Conservation (phyloP, 495 filamentous ascomycete species). For the Hypoxylon perforatum region DNA sequence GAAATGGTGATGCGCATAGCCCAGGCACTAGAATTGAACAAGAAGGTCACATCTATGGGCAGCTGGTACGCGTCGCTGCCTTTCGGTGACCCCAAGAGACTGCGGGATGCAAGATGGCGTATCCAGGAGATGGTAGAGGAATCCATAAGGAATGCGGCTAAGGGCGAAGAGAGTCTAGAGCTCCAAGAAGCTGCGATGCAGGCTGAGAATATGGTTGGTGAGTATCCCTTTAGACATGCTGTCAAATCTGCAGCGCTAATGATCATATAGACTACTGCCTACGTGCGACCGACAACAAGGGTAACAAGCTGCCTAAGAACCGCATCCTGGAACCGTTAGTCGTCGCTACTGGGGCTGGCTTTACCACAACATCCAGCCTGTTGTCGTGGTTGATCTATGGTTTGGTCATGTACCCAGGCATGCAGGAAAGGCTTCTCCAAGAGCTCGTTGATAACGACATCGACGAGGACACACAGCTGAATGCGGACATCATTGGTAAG, state of each 20-base stretch:
- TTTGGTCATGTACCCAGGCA: slow-evolving; percentile 58
- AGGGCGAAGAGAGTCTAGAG: slow-evolving; percentile 55
- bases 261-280: slow-evolving; percentile 54
- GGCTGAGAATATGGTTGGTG: slow-evolving; percentile 57
- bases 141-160: slow-evolving; percentile 49
- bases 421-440: slow-evolving; percentile 64
- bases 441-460: slow-evolving; percentile 63
- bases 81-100: slow-evolving; percentile 60
- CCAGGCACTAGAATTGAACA: slow-evolving; percentile 60
- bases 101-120: slow-evolving; percentile 44
- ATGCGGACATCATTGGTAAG: slow-evolving; percentile 52
- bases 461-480: slow-evolving; percentile 48
- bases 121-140: slow-evolving; percentile 52
- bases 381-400: slow-evolving; percentile 66
- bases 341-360: not conserved
- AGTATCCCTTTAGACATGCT: slow-evolving; percentile 10
- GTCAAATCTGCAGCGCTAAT: not conserved
- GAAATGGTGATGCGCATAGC: slow-evolving; percentile 56
- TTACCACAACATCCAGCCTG: slow-evolving; percentile 58
- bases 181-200: slow-evolving; percentile 63
- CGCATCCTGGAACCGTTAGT: slow-evolving; percentile 2
- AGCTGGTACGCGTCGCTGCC: slow-evolving; percentile 64
- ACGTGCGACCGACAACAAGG: slow-evolving; percentile 62
- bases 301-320: slow-evolving; percentile 59
- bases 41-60: slow-evolving; percentile 60